Base-by-base conservation (phyloP, 768 basidiomycete species). In the Psilocybe cyanescens region DNA sequence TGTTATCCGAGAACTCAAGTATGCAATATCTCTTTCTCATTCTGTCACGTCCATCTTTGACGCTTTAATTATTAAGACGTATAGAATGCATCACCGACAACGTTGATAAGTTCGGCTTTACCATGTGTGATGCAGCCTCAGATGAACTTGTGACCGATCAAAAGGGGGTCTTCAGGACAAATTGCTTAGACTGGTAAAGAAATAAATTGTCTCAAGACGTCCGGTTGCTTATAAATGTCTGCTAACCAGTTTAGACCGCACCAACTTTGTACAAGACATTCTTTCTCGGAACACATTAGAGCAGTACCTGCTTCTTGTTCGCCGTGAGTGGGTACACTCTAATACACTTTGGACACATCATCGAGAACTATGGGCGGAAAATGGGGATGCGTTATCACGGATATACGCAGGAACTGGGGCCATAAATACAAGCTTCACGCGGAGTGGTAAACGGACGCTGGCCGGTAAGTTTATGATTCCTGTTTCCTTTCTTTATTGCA, bases 241-340 rank as follows among this genome's bases (percentile, higher is more conserved):
- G 52, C 68, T 3, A 31, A 16, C 4, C 30, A 97, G 97, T 73
- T 78, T 99, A 65, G 97, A 99, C 69, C 89, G 97, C 41, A 99
- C 97, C 3, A 99, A 99, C 73, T 97, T 98, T 66, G 89, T 97
- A 1, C 93, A 99, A 75, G 97, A 99, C 69, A 94, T 97, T 67
- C 79, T 98, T 47, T 97, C 96, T 3, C 85, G 90, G 11, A 84
- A 83, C 45, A 86, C 89, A 0, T 79, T 98, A 14, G 90, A 95
- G 68, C 85, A 92, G 63, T 99, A 94, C 70, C 84, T 99, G 37
- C 72, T 81, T 45, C 88, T 94, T 41, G 86, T 92, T 53, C 88
- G 88, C 44, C 85, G 88, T 1, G 90, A 90, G 70, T 95, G 92
- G 91, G 69, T 86, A 30, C 81, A 84, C 55, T 86, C 86, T 8